Percentiles rank a stretch among this genome's conserved stretches.
These are phyloP conservation scores for Aspergillus campestris DNA, from an alignment of 495 filamentous ascomycete genomes.

Conservation along the genomic window DNA sequence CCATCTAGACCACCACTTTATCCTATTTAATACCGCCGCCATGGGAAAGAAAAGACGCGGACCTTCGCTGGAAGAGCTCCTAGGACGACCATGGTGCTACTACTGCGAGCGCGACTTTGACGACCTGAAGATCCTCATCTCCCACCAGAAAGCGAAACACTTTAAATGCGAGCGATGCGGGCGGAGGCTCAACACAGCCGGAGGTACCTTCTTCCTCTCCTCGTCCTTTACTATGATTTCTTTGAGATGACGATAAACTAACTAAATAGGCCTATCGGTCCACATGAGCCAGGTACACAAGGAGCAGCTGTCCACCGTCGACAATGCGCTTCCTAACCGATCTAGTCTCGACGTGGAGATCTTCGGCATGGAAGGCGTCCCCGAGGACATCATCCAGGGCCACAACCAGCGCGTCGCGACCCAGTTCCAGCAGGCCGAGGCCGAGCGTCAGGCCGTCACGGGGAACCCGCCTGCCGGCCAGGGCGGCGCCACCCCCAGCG, in stretches of 20 bases:
- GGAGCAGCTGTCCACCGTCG: constrained; percentile 73
- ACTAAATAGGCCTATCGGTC: constrained; percentile 67
- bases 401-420: constrained; percentile 79
- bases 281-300: constrained; percentile 99
- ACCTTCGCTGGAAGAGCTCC: constrained; percentile 78
- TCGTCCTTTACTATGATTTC: background rate
- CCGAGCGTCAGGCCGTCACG: constrained; percentile 69
- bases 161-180: constrained; percentile 92
- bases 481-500: constrained; percentile 20
- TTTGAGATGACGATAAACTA: background rate
- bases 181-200: constrained; percentile 85
- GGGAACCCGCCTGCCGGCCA: constrained; percentile 68
- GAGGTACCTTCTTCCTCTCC: constrained; percentile 53
- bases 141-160: constrained; percentile 96
- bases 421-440: constrained; percentile 76
- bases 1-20: background rate
- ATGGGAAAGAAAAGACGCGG: constrained; percentile 85
- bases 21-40: constrained; percentile 1
- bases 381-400: constrained; percentile 68
- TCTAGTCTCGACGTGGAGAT: constrained; percentile 84
- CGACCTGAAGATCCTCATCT: constrained; percentile 89
- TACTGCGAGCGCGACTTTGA: constrained; percentile 99
- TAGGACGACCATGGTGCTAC: constrained; percentile 91
- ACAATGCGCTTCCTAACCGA: constrained; percentile 83
- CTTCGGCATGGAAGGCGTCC: constrained; percentile 96